Evolutionary conservation across 192 early-diverging fungal species (phyloP).

Genomic region (Rhizoclosmatium sp.): DNA sequence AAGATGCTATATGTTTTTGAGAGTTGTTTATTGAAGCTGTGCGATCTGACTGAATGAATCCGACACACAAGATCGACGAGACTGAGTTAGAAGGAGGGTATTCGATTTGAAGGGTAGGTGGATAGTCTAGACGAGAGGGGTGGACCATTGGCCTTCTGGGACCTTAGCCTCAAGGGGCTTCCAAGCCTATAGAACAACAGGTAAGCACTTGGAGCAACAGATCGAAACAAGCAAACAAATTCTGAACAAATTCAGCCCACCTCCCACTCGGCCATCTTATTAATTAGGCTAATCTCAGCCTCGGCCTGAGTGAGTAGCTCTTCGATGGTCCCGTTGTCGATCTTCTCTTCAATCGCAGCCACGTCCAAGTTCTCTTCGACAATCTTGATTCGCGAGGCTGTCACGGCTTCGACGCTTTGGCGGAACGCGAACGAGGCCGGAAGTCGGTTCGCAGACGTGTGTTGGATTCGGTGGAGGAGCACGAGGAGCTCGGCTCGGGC

Average conservation of each 20-base stretch:
- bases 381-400: slow-evolving; percentile 76
- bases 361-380: slow-evolving; percentile 79
- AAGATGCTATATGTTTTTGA: no score
- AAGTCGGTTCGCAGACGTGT: slow-evolving; percentile 69
- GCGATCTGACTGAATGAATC: not conserved
- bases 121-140: slow-evolving; percentile 10
- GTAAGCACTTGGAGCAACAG: not conserved
- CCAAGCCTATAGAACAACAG: slow-evolving; percentile 61
- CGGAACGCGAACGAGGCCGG: slow-evolving; percentile 82
- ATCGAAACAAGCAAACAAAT: slow-evolving; percentile 4
- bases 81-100: not conserved
- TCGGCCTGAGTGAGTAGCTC: slow-evolving; percentile 89
- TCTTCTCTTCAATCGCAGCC: slow-evolving; percentile 76
- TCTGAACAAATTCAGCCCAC: slow-evolving; percentile 44
- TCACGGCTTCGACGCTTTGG: slow-evolving; percentile 81
- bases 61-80: not conserved
- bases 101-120: slow-evolving; percentile 4
- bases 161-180: slow-evolving; percentile 79
- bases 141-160: slow-evolving; percentile 85
- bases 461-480: slow-evolving; percentile 82
- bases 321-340: slow-evolving; percentile 88
- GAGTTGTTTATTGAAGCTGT: no score
- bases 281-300: slow-evolving; percentile 84
- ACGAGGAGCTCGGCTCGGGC: slow-evolving; percentile 86
- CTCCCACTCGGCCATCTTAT: slow-evolving; percentile 89